These are phyloP conservation scores for Lachancea lanzarotensis DNA, from an alignment of 805 yeast genomes.

Conservation along the genomic window DNA sequence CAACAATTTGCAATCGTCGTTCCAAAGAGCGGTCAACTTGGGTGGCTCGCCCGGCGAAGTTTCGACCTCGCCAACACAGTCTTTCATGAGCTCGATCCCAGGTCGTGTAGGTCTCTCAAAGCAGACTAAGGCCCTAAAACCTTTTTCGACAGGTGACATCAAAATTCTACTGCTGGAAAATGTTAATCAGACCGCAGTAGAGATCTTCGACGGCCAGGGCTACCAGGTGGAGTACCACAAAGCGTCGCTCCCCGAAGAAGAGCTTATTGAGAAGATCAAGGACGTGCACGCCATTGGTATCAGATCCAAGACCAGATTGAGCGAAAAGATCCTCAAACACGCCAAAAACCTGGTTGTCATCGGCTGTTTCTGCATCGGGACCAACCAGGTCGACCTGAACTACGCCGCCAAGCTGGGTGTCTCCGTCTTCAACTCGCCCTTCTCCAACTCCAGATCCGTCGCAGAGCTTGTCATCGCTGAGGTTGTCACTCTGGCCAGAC, in stretches of 20 bases:
- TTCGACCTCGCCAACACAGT: constrained; percentile 74
- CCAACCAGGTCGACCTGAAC: constrained; percentile 92
- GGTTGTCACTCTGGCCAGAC: constrained; percentile 90
- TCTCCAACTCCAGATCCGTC: constrained; percentile 96
- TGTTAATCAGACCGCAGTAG: constrained; percentile 87
- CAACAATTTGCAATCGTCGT: constrained; percentile 44
- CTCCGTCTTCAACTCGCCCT: constrained; percentile 97
- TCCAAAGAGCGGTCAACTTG: constrained; percentile 47
- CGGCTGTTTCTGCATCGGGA: constrained; percentile 99
- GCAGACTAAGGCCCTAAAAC: constrained; percentile 73
- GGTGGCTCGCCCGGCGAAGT: constrained; percentile 63
- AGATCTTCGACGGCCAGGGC: constrained; percentile 80
- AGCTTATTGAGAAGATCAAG: constrained; percentile 85
- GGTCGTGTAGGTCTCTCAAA: constrained; percentile 38
- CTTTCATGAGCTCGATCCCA: constrained; percentile 50
- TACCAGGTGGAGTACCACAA: constrained; percentile 95
- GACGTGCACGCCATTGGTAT: constrained; percentile 97
- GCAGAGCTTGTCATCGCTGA: constrained; percentile 97
- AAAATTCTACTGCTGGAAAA: constrained; percentile 87
- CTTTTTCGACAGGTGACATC: constrained; percentile 92
- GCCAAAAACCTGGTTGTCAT: constrained; percentile 85
- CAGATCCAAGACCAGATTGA: constrained; percentile 91
- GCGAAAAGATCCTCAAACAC: constrained; percentile 67
- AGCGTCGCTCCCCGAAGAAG: constrained; percentile 84
- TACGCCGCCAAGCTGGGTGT: constrained; percentile 89